phyloP scores from a whole-genome alignment of 495 filamentous ascomycete species.

The Physcia stellaris region DNA sequence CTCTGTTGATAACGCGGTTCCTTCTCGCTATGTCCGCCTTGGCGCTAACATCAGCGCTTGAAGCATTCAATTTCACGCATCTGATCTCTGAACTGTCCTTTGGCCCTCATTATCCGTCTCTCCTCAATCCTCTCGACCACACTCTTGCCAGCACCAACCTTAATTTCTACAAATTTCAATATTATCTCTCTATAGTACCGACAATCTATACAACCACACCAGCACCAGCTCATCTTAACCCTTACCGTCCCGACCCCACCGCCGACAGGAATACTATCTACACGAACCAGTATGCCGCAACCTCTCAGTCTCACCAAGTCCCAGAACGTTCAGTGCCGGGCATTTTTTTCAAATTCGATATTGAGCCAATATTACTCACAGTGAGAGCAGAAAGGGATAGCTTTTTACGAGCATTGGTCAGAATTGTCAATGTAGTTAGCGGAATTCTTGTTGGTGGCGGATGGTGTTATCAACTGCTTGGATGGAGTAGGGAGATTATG shows the following conservation, averaged over 20 bases:
- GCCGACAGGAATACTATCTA: conserved; percentile 44
- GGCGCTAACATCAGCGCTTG: conserved; percentile 1
- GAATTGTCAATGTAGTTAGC: conserved; percentile 54
- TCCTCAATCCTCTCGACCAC: conserved; percentile 86
- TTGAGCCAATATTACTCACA: conserved; percentile 83
- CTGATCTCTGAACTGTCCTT: conserved; percentile 94
- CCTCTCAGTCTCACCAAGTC: conserved; percentile 59
- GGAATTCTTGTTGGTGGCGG: conserved; percentile 51
- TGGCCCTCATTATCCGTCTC: conserved; percentile 84
- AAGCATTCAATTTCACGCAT: conserved; percentile 91
- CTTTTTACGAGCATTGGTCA: conserved; percentile 59
- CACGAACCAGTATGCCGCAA: conserved; percentile 98
- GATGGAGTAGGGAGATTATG: conserved; percentile 36
- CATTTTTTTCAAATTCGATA: conserved; percentile 98
- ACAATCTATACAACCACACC: conserved; percentile 68
- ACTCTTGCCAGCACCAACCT: conserved; percentile 60
- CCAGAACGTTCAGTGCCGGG: conserved; percentile 65
- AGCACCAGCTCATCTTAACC: conserved; percentile 4
- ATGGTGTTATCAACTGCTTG: conserved; percentile 46
- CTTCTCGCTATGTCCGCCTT: too few species aligned
- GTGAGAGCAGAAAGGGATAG: conserved; percentile 70
- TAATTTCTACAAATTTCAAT: conserved; percentile 95
- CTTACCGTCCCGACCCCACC: conserved; percentile 13
- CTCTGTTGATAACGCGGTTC: too few species aligned
- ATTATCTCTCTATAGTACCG: conserved; percentile 92